These are phyloP conservation scores for Bruguiera sexangula DNA, from an alignment of 345 rosid species.

Conservation along the genomic window DNA sequence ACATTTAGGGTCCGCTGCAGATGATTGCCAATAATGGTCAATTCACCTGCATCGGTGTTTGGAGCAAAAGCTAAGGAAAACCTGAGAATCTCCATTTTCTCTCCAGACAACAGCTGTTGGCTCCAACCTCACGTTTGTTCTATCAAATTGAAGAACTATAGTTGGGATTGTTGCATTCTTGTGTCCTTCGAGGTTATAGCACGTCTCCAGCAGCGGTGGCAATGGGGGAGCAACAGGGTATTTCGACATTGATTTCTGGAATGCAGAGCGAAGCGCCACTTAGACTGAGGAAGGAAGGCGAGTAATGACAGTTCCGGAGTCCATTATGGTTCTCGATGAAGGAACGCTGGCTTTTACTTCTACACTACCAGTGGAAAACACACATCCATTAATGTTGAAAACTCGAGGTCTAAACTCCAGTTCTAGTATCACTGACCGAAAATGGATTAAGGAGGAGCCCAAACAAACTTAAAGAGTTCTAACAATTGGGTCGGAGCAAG, in stretches of 20 bases:
- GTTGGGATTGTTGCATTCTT: not conserved
- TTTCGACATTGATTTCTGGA: slow-evolving; percentile 13
- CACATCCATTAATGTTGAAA: too few species aligned
- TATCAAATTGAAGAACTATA: slow-evolving; percentile 26
- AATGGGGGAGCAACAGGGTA: not conserved
- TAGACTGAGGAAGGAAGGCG: slow-evolving; percentile 22
- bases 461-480: too few species aligned
- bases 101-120: slow-evolving; percentile 11
- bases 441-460: too few species aligned
- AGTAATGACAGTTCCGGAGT: slow-evolving; percentile 29
- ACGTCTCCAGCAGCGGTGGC: slow-evolving; percentile 3
- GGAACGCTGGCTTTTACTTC: too few species aligned
- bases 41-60: not conserved
- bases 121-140: slow-evolving; percentile 23
- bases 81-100: slow-evolving; percentile 8
- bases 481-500: too few species aligned
- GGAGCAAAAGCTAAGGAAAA: slow-evolving; percentile 32
- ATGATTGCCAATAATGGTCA: slow-evolving; percentile 27
- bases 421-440: too few species aligned
- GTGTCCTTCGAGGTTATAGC: slow-evolving; percentile 22
- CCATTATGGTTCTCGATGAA: slow-evolving; percentile 17
- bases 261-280: slow-evolving; percentile 11
- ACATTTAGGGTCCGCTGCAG: slow-evolving; percentile 22
- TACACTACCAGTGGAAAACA: too few species aligned
- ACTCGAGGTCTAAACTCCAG: too few species aligned